Conservation (phyloP, 1,284 basidiomycete species). For the Irpex sp. region DNA sequence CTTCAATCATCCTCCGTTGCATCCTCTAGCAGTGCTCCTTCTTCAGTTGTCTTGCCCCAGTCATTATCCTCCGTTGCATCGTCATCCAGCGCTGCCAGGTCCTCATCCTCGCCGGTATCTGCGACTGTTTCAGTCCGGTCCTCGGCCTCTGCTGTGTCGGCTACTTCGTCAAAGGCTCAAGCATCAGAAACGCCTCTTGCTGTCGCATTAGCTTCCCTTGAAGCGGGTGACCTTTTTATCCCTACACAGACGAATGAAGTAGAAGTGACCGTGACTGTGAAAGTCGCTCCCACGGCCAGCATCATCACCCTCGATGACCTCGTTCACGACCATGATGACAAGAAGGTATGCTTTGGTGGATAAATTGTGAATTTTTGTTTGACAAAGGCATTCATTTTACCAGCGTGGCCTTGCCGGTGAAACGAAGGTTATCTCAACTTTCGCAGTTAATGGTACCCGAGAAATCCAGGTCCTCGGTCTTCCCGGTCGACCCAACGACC, state of each 20-base stretch:
- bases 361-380: not conserved
- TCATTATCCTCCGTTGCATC: constrained; percentile 1
- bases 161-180: not conserved
- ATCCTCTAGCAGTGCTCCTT: not conserved
- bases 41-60: not conserved
- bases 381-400: not conserved
- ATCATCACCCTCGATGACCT: constrained; percentile 6
- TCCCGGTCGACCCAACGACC: constrained; percentile 29
- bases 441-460: constrained; percentile 30
- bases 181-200: not conserved
- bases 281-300: constrained; percentile 5
- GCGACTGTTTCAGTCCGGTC: constrained; percentile 5
- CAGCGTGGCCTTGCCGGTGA: not conserved
- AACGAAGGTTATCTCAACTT: constrained; percentile 8
- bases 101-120: constrained; percentile 1
- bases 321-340: constrained; percentile 15
- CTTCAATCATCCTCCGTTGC: not conserved
- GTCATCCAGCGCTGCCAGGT: not conserved
- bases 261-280: constrained; percentile 8
- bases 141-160: not conserved
- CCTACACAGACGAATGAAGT: not conserved
- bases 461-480: constrained; percentile 38
- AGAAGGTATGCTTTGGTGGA: constrained; percentile 16
- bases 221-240: not conserved
- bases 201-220: constrained; percentile 4